Conservation (phyloP, 2,329 filamentous ascomycete genomes). For the Talaromyces sp. region DNA sequence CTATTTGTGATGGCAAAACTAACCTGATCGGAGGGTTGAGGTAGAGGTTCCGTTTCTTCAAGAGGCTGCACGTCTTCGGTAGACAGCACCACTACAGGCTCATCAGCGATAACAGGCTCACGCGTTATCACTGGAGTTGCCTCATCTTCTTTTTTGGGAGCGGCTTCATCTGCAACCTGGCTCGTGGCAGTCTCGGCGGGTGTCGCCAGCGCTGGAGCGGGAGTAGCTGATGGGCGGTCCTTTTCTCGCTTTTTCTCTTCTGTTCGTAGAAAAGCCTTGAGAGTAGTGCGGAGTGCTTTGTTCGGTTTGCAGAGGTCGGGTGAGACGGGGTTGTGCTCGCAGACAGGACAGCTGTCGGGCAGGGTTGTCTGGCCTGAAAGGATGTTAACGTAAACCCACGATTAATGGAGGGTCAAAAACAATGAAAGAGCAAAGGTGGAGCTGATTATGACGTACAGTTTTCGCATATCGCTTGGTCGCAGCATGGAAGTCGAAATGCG, state of each 20-base stretch:
- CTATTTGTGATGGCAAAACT: neutral
- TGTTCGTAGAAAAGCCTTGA: constrained; percentile 84
- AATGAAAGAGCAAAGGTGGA: neutral
- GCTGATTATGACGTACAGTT: constrained; percentile 60
- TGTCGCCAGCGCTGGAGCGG: constrained; percentile 21
- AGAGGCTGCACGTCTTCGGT: neutral
- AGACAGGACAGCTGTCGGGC: constrained; percentile 80
- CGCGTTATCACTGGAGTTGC: neutral
- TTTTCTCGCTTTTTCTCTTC: constrained; percentile 84
- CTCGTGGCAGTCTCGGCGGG: constrained; percentile 9
- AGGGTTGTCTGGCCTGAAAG: constrained; percentile 67
- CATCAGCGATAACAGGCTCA: neutral
- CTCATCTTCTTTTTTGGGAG: neutral
- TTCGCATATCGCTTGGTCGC: constrained; percentile 91
- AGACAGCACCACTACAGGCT: neutral
- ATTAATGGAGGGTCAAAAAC: neutral
- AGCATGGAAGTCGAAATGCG: constrained; percentile 87
- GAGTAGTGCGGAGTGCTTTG: constrained; percentile 85
- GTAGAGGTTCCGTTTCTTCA: neutral
- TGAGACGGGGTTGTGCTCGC: constrained; percentile 84
- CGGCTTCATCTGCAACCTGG: constrained; percentile 1
- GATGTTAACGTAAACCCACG: neutral
- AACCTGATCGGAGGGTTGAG: neutral
- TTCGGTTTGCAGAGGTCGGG: constrained; percentile 82
- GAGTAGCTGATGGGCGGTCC: constrained; percentile 40